Base-by-base conservation (phyloP, 2,329 filamentous ascomycete species). In the Capronia americana region DNA sequence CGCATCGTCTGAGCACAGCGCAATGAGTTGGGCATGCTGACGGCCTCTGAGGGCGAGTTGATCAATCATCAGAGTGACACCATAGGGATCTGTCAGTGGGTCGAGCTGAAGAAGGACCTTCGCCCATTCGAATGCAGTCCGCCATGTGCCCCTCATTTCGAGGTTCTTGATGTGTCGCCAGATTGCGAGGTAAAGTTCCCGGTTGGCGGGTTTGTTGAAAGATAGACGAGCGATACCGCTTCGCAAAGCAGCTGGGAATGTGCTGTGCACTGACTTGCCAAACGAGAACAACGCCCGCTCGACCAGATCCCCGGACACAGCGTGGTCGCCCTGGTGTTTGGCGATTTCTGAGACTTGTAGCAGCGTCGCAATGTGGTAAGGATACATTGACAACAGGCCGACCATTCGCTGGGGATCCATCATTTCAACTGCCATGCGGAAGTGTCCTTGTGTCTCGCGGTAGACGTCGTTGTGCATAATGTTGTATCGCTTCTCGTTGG, bases 231-330 rank as follows among this genome's bases (percentile, higher is more conserved):
- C 93, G 71, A 88, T 88, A 38, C 95, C 95, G 74, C 89, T 86
- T 62, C 90, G 86, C 5, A 99, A 79, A 69, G 90, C 89, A 63
- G 87, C 87, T 7, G 89, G 85, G 76, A 98, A 99, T 0, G 90
- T 87, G 8, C 92, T 94, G 66, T 95, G 89, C 0, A 92, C 88
- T 3, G 93, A 91, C 44, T 94, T 87, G n/a, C 94, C 95, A 75
- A 98, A 94, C 0, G 92, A 91, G 80, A 97, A 98, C 5, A 99
- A 85, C 0, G 94, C 93, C 54, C 95, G 87, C 79, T 98, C 94
- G 61, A 96, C 87, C 1, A 98, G 85, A 73, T 98, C 93, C 3
- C 92, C 90, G 0, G 94, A 89, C 3, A 95, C 86, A 0, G 93
- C 88, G 76, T 93, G 90, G 75, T 98, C 95, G 61, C 92, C 88